Evolutionary conservation across 148 eudicot species (phyloP).

Genomic region (Spergularia bocconei): DNA sequence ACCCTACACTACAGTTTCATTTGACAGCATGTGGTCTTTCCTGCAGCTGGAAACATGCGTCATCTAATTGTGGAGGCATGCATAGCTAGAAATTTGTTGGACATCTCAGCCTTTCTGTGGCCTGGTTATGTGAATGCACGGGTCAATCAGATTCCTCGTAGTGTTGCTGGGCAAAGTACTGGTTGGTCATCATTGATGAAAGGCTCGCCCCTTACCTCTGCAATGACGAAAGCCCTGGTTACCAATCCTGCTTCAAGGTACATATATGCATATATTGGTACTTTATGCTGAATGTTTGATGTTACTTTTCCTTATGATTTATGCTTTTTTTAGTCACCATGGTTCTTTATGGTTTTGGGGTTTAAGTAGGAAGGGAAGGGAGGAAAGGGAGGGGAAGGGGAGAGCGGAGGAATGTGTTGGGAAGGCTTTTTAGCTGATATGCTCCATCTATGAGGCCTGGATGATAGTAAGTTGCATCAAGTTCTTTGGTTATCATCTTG

Average conservation of each 20-base stretch:
- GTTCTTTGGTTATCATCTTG: background rate
- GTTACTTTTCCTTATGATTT: background rate
- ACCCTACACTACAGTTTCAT: background rate
- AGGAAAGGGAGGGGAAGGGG: too few relatives aligned
- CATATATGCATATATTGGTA: constrained; percentile 8
- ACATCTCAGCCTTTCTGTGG: constrained; percentile 83
- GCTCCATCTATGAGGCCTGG: background rate
- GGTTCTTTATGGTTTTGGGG: background rate
- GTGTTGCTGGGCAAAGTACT: constrained; percentile 60
- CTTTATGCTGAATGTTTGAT: background rate
- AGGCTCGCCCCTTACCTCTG: constrained; percentile 77
- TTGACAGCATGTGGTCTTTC: constrained; percentile 11
- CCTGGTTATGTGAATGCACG: constrained; percentile 90
- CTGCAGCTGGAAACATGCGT: constrained; percentile 87
- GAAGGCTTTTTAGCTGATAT: background rate
- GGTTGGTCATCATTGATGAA: constrained; percentile 88
- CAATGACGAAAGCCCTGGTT: constrained; percentile 60
- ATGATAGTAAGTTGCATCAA: background rate
- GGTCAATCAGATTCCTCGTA: constrained; percentile 75
- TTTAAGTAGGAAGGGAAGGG: too few relatives aligned
- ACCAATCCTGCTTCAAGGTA: constrained; percentile 96
- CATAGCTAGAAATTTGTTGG: constrained; percentile 81
- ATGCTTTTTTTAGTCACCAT: background rate
- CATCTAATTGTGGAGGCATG: constrained; percentile 94
- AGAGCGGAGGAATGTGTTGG: background rate